Evolutionary conservation across 306 rosid species (phyloP), one percentile per base, ranked within the genome.

Genomic region (Vigna radiata): DNA sequence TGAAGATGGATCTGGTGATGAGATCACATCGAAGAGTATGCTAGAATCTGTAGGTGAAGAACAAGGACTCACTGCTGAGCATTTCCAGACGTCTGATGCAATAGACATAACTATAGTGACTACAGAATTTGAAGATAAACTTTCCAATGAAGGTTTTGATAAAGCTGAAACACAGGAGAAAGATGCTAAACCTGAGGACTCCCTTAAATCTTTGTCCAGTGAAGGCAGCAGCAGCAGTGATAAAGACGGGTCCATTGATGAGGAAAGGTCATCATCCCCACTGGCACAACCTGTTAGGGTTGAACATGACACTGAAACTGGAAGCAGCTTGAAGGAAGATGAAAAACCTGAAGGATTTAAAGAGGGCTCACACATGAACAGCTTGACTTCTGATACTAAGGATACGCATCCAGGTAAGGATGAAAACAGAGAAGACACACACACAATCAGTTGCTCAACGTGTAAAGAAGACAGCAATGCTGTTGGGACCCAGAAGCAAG

Each of bases 231-330:
- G 18, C 6, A 15, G 81, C 71, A 61, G 75, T 3, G 75, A 86
- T 46, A 88, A 81, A 67, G 85, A 75, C 54, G 87, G 79, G 46
- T 64, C 82, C 23, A 37, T 82, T 8, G 81, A 84, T n/a, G 91
- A 82, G 68, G 82, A 81, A 71, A 84, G 81, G 62, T 79, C 86
- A n/a, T 80, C 79, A 23, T 41, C 46, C 3, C 75, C 85, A 25
- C 58, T 76, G 8, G 73, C 56, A 78, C 33, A 29, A 29, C 77
- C 70, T 52, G 31, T 65, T 17, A 78, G 31, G 25, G 46, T 68
- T 67, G 78, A 83, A 69, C 66, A 77, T 9, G 86, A 85, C 48
- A 73, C 43, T 27, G 91, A 85, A 75, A 77, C 77, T 7, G 53
- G 77, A 77, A 70, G 70, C 71, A 59, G 37, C 72, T 23, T 78